Conservation (phyloP, 371 early-diverging fungal species). For the Mortierella sp. region DNA sequence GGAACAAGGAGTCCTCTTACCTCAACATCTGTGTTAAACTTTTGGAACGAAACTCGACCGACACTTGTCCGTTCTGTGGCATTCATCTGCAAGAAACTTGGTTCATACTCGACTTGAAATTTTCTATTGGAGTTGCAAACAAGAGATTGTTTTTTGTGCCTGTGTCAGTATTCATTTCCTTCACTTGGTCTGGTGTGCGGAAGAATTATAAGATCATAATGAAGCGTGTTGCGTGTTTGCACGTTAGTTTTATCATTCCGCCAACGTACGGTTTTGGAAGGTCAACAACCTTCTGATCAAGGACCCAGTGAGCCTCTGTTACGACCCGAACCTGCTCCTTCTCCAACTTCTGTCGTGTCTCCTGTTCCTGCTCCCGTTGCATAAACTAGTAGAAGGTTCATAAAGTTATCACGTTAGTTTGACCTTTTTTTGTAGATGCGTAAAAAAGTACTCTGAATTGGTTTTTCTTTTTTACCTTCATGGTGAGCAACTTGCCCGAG, state of each 20-base stretch:
- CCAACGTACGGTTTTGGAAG: slow-evolving; percentile 62
- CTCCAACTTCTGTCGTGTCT: slow-evolving; percentile 55
- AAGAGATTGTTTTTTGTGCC: too few relatives aligned
- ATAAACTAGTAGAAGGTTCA: slow-evolving; percentile 70
- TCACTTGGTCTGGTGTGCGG: too few relatives aligned
- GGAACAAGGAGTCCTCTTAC: slow-evolving; percentile 27
- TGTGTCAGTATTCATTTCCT: too few relatives aligned
- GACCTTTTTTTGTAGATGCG: too few relatives aligned
- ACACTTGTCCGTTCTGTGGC: slow-evolving; percentile 51
- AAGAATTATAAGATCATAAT: neutral
- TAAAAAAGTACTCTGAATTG: neutral
- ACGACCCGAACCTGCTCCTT: slow-evolving; percentile 63
- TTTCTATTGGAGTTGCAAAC: too few relatives aligned
- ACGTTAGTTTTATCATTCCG: neutral
- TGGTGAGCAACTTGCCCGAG: slow-evolving; percentile 59
- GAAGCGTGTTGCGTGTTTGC: neutral
- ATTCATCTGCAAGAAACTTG: slow-evolving; percentile 61
- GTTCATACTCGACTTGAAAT: slow-evolving; percentile 63
- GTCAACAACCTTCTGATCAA: slow-evolving; percentile 59
- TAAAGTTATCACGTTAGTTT: too few relatives aligned
- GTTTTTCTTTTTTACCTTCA: slow-evolving; percentile 53
- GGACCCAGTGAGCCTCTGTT: slow-evolving; percentile 68
- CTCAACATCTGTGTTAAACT: slow-evolving; percentile 62
- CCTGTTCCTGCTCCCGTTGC: slow-evolving; percentile 66
- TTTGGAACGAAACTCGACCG: slow-evolving; percentile 64